Conservation (phyloP, 345 rosid genomes). For the Psidium friedrichsthalianum region DNA sequence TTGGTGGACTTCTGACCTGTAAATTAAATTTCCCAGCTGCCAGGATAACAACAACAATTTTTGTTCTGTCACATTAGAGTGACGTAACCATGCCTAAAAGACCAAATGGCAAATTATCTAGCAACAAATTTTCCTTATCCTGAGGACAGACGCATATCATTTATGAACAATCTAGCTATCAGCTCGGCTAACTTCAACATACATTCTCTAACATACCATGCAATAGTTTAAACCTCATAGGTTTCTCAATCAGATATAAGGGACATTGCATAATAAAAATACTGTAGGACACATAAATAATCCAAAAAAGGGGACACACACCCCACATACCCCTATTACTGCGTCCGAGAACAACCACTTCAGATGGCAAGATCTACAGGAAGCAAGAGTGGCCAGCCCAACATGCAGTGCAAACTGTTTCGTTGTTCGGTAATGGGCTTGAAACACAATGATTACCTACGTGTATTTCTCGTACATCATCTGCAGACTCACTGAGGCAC, state of each 20-base stretch:
- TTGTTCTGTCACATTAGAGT: background rate
- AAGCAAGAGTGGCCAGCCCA: background rate
- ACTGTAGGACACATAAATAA: background rate
- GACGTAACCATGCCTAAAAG: background rate
- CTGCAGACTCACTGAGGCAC: background rate
- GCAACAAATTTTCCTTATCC: background rate
- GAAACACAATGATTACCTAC: background rate
- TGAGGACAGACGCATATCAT: background rate
- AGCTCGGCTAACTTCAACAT: background rate
- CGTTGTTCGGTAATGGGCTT: background rate
- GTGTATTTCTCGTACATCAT: background rate
- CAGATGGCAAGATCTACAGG: background rate
- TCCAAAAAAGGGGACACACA: background rate
- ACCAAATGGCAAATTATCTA: background rate
- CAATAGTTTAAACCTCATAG: background rate
- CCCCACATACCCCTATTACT: background rate
- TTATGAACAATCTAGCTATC: background rate
- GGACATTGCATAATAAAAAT: background rate
- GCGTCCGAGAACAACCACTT: background rate
- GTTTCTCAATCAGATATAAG: background rate
- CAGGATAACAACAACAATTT: background rate
- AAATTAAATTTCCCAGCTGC: background rate
- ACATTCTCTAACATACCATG: background rate
- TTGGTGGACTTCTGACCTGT: background rate
- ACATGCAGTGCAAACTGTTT: background rate